Evolutionary conservation across 2,329 filamentous ascomycete species (phyloP).

Genomic region (Botrytis tulipae): DNA sequence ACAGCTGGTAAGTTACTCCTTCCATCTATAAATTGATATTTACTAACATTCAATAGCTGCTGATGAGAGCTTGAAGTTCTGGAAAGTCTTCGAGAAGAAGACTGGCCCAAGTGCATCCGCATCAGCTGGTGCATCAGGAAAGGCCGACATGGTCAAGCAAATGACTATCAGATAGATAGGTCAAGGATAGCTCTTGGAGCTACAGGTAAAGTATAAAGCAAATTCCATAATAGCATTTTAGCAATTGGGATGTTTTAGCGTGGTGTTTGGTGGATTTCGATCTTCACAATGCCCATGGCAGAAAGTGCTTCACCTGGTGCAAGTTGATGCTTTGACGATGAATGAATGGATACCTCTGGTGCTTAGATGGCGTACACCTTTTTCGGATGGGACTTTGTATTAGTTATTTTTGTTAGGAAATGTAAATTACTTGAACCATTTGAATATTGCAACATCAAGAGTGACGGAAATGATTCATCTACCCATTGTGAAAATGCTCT

Average conservation of each 20-base stretch:
- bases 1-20: constrained; percentile 66
- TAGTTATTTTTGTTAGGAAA: constrained; percentile 11
- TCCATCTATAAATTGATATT: constrained; percentile 15
- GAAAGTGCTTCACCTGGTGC: constrained; percentile 47
- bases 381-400: constrained; percentile 17
- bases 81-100: constrained; percentile 99
- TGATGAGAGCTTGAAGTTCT: constrained; percentile 98
- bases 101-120: constrained; percentile 67
- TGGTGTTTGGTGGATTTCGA: constrained; percentile 49
- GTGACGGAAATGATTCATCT: neutral
- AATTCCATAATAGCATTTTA: constrained; percentile 43
- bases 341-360: constrained; percentile 28
- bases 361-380: constrained; percentile 5
- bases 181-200: constrained; percentile 32
- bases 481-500: neutral
- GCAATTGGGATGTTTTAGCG: constrained; percentile 48
- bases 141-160: constrained; percentile 86
- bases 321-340: constrained; percentile 37
- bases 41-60: constrained; percentile 57
- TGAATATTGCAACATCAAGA: neutral
- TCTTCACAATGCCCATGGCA: constrained; percentile 47
- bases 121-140: constrained; percentile 66
- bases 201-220: constrained; percentile 38
- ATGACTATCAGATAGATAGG: constrained; percentile 79
- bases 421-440: constrained; percentile 1